Conservation (phyloP, 495 filamentous ascomycete species). For the Aspergillus mulundensis region DNA sequence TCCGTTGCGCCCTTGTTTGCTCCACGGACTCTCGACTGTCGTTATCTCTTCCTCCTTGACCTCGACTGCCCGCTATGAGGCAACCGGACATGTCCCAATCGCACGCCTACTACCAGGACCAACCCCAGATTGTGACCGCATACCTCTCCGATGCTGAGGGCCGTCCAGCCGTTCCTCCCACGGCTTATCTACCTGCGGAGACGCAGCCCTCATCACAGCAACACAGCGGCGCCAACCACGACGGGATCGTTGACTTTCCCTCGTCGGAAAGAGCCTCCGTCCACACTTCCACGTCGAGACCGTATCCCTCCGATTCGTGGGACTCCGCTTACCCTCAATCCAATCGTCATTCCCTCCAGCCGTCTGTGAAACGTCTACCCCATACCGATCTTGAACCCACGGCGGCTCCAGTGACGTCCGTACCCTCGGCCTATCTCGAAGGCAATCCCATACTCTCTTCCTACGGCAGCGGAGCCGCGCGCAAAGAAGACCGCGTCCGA, state of each 20-base stretch:
- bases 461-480: constrained; percentile 25
- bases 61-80: constrained; percentile 29
- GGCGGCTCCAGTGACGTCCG: constrained; percentile 18
- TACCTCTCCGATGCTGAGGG: constrained; percentile 20
- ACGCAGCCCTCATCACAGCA: constrained; percentile 5
- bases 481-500: constrained; percentile 33
- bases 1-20: constrained; percentile 18
- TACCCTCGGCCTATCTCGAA: constrained; percentile 21
- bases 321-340: constrained; percentile 10
- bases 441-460: constrained; percentile 26
- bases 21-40: constrained; percentile 18
- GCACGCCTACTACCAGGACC: constrained; percentile 36
- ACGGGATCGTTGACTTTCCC: constrained; percentile 4
- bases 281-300: constrained; percentile 4
- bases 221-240: constrained; percentile 1
- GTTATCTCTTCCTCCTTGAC: constrained; percentile 8
- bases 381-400: constrained; percentile 8
- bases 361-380: constrained; percentile 13
- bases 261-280: constrained; percentile 12
- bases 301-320: constrained; percentile 15
- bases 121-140: constrained; percentile 23
- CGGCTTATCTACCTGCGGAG: constrained; percentile 22
- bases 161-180: constrained; percentile 19
- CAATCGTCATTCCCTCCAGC: constrained; percentile 12
- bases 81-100: constrained; percentile 42